Percentiles rank a stretch among this genome's conserved stretches.
Evolutionary conservation across 2,329 filamentous ascomycete genomes (phyloP).

Genomic region (Pseudopithomyces maydicus): DNA sequence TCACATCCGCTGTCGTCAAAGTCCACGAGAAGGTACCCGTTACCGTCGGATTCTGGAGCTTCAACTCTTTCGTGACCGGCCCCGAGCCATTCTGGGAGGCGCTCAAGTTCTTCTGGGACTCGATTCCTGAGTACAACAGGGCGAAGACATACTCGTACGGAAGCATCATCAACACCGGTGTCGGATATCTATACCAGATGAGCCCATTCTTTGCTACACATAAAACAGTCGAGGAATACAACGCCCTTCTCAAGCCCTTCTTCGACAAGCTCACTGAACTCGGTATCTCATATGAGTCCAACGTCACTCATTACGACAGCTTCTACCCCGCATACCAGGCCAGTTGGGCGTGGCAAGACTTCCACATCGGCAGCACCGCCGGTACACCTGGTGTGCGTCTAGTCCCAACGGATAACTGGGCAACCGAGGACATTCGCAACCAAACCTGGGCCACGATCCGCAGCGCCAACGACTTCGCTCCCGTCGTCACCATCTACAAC

Average conservation of each 20-base stretch:
- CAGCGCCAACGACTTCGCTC: slow-evolving; percentile 26
- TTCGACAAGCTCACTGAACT: slow-evolving; percentile 17
- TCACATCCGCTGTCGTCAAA: slow-evolving; percentile 39
- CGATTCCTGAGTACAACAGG: slow-evolving; percentile 14
- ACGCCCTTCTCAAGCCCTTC: slow-evolving; percentile 15
- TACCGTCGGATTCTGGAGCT: slow-evolving; percentile 29
- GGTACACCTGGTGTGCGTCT: slow-evolving; percentile 42
- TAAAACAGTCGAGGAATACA: slow-evolving; percentile 16
- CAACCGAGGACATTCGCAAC: slow-evolving; percentile 28
- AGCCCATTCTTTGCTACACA: slow-evolving; percentile 19
- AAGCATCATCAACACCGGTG: slow-evolving; percentile 10
- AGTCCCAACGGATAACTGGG: slow-evolving; percentile 40
- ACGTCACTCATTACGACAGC: slow-evolving; percentile 22
- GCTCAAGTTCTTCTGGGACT: slow-evolving; percentile 12
- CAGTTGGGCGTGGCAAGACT: slow-evolving; percentile 30
- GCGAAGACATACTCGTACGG: slow-evolving; percentile 18
- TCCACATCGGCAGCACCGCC: slow-evolving; percentile 33
- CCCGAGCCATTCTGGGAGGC: slow-evolving; percentile 27
- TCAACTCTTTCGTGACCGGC: slow-evolving; percentile 23
- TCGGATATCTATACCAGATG: slow-evolving; percentile 15
- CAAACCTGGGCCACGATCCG: slow-evolving; percentile 31
- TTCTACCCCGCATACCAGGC: slow-evolving; percentile 38
- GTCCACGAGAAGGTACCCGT: slow-evolving; percentile 38
- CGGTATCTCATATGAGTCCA: slow-evolving; percentile 16
- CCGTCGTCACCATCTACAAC: slow-evolving; percentile 30